Conservation (phyloP, 2,329 filamentous ascomycete species). For the Xylariaceae sp. region DNA sequence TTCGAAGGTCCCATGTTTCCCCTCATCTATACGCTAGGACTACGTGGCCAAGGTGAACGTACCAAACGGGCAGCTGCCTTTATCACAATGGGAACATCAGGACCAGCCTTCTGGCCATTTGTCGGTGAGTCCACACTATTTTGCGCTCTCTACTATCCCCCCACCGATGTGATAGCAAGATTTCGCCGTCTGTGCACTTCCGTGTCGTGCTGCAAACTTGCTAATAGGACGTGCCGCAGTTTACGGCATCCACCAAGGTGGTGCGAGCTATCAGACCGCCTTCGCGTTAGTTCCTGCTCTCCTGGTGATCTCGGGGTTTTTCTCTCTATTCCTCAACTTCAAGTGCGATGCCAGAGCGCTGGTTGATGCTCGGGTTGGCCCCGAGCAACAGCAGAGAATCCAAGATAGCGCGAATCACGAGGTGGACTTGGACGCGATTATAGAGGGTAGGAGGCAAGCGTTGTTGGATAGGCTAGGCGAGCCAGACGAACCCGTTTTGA, state of each 20-base stretch:
- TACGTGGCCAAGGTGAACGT: conserved; percentile 73
- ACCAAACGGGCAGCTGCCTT: conserved; percentile 75
- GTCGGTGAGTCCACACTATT: conserved; percentile 38
- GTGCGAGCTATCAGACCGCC: conserved; percentile 58
- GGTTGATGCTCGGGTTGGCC: conserved; percentile 40
- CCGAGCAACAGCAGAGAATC: conserved; percentile 32
- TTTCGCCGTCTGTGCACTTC: neutral
- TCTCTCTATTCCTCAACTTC: conserved; percentile 47
- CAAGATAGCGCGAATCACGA: conserved; percentile 39
- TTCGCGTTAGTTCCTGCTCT: conserved; percentile 60
- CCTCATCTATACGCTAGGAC: conserved; percentile 72
- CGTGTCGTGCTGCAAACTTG: neutral
- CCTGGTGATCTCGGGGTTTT: conserved; percentile 44
- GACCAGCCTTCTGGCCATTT: conserved; percentile 71
- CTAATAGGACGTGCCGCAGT: conserved; percentile 34
- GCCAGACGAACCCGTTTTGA: conserved; percentile 1
- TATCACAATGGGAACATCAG: conserved; percentile 71
- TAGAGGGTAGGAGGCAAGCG: conserved; percentile 29
- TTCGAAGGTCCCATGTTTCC: conserved; percentile 82
- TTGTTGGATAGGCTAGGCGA: conserved; percentile 14
- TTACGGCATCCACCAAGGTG: conserved; percentile 59
- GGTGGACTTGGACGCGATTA: conserved; percentile 42
- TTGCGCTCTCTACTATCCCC: neutral
- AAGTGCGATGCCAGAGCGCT: conserved; percentile 45
- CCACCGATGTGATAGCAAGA: neutral